A percentile compares a stretch with the other conserved stretches of the same genome.
phyloP scores from a whole-genome alignment of 75 land plant genomes.

The Pinus albicaulis region DNA sequence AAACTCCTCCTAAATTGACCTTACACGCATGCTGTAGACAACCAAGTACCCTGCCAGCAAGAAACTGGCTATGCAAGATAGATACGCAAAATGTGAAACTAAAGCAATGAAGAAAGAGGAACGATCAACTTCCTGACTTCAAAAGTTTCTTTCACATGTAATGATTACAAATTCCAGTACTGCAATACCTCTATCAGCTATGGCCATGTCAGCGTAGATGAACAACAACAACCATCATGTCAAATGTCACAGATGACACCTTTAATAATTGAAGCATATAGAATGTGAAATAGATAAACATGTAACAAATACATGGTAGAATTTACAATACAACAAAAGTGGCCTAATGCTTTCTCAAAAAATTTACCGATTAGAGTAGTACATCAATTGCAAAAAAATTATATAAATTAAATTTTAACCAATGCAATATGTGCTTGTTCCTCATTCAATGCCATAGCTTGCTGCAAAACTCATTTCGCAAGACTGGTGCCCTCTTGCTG shows the following conservation, averaged over 20 bases:
- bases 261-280: constrained; percentile 1
- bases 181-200: constrained; percentile 5
- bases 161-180: neutral
- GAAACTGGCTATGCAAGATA: neutral
- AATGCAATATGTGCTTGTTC: too few species aligned
- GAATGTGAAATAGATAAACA: constrained; percentile 5
- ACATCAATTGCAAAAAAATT: neutral
- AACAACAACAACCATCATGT: constrained; percentile 3
- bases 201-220: constrained; percentile 7
- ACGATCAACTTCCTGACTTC: neutral
- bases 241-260: constrained; percentile 1
- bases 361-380: neutral
- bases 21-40: neutral
- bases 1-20: neutral
- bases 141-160: neutral
- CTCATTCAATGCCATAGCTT: constrained; percentile 64
- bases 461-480: constrained; percentile 54
- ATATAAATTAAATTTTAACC: too few species aligned
- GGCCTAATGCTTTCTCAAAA: constrained; percentile 2
- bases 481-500: constrained; percentile 35
- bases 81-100: neutral
- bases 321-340: constrained; percentile 7
- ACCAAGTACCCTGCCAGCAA: neutral
- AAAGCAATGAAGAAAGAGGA: neutral
- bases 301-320: neutral